Evolutionary conservation across 495 filamentous ascomycete genomes (phyloP).

Genomic region (Amniculicola lignicola): DNA sequence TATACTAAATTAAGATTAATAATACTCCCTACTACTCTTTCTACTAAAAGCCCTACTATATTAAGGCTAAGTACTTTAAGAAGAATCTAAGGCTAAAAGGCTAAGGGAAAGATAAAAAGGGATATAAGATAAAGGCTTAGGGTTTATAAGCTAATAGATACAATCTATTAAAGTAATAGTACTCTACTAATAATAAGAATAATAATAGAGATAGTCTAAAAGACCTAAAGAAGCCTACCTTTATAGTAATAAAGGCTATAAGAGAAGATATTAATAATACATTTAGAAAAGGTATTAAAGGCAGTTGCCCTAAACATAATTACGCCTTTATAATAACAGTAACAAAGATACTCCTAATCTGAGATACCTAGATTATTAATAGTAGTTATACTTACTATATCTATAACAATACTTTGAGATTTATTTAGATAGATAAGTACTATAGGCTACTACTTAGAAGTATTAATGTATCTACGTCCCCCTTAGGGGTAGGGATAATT

Average conservation of each 20-base stretch:
- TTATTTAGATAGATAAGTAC: neutral
- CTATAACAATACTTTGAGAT: neutral
- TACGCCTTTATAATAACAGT: neutral
- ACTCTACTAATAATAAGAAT: neutral
- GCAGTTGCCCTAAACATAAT: neutral
- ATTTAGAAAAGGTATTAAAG: neutral
- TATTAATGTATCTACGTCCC: conserved; percentile 1
- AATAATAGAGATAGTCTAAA: neutral
- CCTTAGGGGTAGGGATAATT: conserved; percentile 1
- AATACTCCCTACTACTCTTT: neutral
- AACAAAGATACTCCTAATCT: neutral
- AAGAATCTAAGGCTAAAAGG: neutral
- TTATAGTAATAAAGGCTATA: neutral
- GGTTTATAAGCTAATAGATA: neutral
- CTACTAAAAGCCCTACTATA: neutral
- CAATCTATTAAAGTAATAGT: neutral
- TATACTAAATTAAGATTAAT: neutral
- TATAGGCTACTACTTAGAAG: neutral
- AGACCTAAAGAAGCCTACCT: conserved; percentile 5
- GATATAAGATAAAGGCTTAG: neutral
- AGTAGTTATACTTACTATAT: neutral
- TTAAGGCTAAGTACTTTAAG: neutral
- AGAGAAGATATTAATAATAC: neutral
- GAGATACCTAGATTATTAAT: neutral
- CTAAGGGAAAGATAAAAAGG: neutral